These are phyloP conservation scores for Trichosporon coremiiforme DNA, from an alignment of 1,284 basidiomycete genomes.

Conservation along the genomic window DNA sequence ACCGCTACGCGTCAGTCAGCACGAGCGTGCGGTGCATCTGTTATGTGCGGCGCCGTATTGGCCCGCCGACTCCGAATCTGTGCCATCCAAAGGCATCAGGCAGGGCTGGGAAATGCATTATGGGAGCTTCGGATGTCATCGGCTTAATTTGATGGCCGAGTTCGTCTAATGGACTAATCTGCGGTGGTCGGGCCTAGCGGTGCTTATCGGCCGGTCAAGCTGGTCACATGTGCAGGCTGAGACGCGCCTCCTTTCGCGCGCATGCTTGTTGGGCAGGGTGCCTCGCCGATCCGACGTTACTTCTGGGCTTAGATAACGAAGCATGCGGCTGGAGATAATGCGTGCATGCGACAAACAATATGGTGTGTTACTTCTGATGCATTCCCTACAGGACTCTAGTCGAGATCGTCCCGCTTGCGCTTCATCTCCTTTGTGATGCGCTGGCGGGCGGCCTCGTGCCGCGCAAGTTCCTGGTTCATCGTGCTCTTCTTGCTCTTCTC, in stretches of 20 bases:
- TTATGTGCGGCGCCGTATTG: constrained; percentile 5
- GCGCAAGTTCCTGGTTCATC: constrained; percentile 78
- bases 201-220: background rate
- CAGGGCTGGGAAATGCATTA: too few species aligned
- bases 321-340: background rate
- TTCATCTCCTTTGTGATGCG: constrained; percentile 89
- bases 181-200: constrained; percentile 10
- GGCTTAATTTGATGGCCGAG: constrained; percentile 17
- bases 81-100: background rate
- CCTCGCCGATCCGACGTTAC: background rate
- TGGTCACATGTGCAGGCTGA: background rate
- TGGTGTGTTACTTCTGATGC: background rate
- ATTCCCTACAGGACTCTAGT: constrained; percentile 7
- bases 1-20: background rate
- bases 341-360: background rate
- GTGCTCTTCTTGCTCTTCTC: constrained; percentile 90
- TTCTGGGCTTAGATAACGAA: background rate
- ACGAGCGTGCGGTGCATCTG: too few species aligned
- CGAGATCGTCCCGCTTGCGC: constrained; percentile 33
- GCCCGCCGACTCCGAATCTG: background rate
- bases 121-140: constrained; percentile 8
- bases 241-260: background rate
- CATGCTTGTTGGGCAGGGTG: background rate
- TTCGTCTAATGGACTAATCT: background rate
- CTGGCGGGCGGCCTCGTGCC: constrained; percentile 86